These are phyloP conservation scores for Colletotrichum tofieldiae DNA, from an alignment of 2,329 filamentous ascomycete species.

Conservation along the genomic window DNA sequence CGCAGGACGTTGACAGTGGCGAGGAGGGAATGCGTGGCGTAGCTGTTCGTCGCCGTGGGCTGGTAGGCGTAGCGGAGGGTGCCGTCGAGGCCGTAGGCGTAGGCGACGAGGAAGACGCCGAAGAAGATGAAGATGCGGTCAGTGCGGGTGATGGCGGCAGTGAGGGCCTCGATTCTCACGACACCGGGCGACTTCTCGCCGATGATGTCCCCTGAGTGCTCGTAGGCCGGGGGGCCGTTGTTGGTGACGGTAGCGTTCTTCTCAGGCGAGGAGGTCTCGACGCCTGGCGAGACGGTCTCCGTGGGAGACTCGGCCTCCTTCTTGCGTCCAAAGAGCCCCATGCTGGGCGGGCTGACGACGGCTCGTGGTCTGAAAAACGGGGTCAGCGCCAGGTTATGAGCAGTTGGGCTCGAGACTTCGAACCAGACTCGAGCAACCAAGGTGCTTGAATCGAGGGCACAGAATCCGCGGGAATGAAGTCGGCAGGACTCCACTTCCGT, in stretches of 20 bases:
- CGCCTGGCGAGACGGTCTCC: constrained; percentile 12
- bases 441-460: neutral
- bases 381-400: neutral
- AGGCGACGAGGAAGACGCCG: constrained; percentile 74
- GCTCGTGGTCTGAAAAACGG: neutral
- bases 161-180: constrained; percentile 71
- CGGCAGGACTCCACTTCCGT: constrained; percentile 5
- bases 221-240: neutral
- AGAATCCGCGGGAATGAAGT: neutral
- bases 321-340: constrained; percentile 20
- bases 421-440: too few species aligned
- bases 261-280: constrained; percentile 1
- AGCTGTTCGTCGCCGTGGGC: constrained; percentile 67
- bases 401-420: neutral
- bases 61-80: constrained; percentile 70
- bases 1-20: constrained; percentile 72
- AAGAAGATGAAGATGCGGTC: constrained; percentile 73
- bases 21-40: constrained; percentile 67
- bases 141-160: constrained; percentile 63
- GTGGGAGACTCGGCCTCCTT: constrained; percentile 26
- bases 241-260: constrained; percentile 10
- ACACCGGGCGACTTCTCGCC: constrained; percentile 66
- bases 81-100: constrained; percentile 75
- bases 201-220: constrained; percentile 42
- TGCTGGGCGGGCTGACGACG: neutral